These are phyloP conservation scores for Talaromyces sp. DNA, from an alignment of 2,329 filamentous ascomycete genomes.

Conservation along the genomic window DNA sequence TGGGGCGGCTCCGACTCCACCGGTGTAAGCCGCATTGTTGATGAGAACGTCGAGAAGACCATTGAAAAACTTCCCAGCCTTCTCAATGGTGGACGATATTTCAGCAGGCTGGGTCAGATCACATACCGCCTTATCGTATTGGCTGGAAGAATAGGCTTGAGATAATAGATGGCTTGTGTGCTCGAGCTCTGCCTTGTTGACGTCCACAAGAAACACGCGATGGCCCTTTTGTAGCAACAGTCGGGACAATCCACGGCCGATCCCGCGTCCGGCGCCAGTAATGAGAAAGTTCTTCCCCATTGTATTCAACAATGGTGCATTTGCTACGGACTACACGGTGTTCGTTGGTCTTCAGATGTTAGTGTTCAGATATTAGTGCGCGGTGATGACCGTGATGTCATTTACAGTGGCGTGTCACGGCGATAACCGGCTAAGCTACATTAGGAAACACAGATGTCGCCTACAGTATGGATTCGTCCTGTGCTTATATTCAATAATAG, in stretches of 20 bases:
- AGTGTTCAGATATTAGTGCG: background rate
- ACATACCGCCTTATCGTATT: constrained; percentile 1
- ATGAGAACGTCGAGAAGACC: constrained; percentile 6
- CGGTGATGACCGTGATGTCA: background rate
- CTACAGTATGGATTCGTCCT: background rate
- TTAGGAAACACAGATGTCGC: background rate
- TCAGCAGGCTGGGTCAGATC: constrained; percentile 3
- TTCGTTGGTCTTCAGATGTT: background rate
- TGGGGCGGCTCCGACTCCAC: background rate
- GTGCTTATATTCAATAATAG: background rate
- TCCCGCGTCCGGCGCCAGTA: constrained; percentile 9
- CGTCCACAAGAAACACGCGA: constrained; percentile 8
- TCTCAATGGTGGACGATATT: background rate
- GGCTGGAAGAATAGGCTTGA: background rate
- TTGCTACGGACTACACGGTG: background rate
- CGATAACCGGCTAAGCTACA: background rate
- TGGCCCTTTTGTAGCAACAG: constrained; percentile 6
- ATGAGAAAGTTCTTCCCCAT: constrained; percentile 11
- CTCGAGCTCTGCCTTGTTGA: constrained; percentile 5
- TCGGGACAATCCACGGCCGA: constrained; percentile 7
- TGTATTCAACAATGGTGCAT: background rate
- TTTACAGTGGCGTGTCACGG: background rate
- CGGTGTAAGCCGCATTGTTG: constrained; percentile 9
- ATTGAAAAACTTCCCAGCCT: constrained; percentile 2
- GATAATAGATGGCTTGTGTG: constrained; percentile 1